Evolutionary conservation across 495 filamentous ascomycete genomes (phyloP), one percentile per base, ranked within the genome.

Genomic region (Hypoxylon crocopeplum): DNA sequence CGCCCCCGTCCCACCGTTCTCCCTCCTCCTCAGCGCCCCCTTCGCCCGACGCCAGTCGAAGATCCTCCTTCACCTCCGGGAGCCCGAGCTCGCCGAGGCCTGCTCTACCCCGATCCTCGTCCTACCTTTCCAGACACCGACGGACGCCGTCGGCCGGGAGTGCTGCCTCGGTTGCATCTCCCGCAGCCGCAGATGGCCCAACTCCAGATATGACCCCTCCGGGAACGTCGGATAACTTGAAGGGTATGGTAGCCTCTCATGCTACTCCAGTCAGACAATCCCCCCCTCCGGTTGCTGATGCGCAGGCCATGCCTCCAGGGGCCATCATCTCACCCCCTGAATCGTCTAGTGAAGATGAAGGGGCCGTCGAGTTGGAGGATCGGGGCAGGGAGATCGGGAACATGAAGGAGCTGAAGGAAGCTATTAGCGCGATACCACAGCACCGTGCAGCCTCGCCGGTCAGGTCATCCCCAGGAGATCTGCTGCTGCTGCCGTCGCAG

Each of bases 321-420:
- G 91, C 91, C 30, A 79, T 95, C 40, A 87, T 93, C 19, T 95
- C 93, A 2, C 92, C 92, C 16, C 93, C 93, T 0, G 93, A 97
- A 49, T 97, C 93, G 8, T 75, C 79, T 5, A 91, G 90, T 69
- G 94, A 98, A 71, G 93, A 97, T 64, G 94, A 97, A 57, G 83
- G 84, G 6, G 56, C 66, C 29, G 75, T 63, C 48, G 80, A 73
- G 66, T 68, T 70, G 15, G 32, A 48, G 30, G 48, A 45, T 3
- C 74, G 79, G 47, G 79, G 77, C 29, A 80, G 85, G 52, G 76
- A 81, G 34, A 75, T 86, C 19, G 80, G 84, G 58, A 88, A 85
- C 50, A 76, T 91, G 51, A 86, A 87, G 64, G 89, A 93, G 73
- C 77, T 97, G 45, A 87, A 94, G 65, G 87, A 89, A 25, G 93